Evolutionary conservation across 1,284 basidiomycete species (phyloP), one percentile per base, ranked within the genome.

Genomic region (Irpex sp.): DNA sequence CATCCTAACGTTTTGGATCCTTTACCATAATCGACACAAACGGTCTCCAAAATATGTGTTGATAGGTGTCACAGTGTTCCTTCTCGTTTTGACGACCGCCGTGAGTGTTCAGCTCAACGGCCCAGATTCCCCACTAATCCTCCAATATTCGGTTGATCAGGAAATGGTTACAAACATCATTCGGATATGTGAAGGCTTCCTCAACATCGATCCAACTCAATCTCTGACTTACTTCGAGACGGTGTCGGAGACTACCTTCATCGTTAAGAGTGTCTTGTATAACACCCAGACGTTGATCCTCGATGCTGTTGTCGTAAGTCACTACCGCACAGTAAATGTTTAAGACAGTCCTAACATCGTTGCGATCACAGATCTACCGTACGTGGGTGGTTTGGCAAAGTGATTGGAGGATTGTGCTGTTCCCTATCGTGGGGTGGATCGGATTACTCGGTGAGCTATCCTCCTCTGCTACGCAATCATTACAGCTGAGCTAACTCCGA

Each of bases 221-320:
- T 61, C 66, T 47, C 60, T 65, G 35, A 59, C 55, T 5, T 77
- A 60, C 61, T 74, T 77, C 60, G 63, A 58, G 1, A 59, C 71
- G 49, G 64, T 70, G 33, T 67, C 76, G 1, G 63, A 71, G 11
- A 63, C 66, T 60, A 75, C 74, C 21, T 75, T 70, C 35, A 65
- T 74, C 46, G 61, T 57, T 49, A 74, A 74, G 68, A 73, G 67
- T 57, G 66, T 65, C 4, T 47, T 78, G 6, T 77, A 73, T 54
- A 68, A 69, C n/a, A 63, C 68, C 31, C 75, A 78, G 58, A 76
- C 75, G 0, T 66, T 76, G 6, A 65, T 76, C 35, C 71, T 75
- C 1, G 75, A 77, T 43, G 71, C 68, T 7, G 72, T 77, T 2
- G 64, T 77, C 11, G 75, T 58, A 43, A 47, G 61, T 50, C 11